Percentiles rank a stretch among this genome's conserved stretches.
Conservation (phyloP, 2,329 filamentous ascomycete species). For the Ascochyta pisi region DNA sequence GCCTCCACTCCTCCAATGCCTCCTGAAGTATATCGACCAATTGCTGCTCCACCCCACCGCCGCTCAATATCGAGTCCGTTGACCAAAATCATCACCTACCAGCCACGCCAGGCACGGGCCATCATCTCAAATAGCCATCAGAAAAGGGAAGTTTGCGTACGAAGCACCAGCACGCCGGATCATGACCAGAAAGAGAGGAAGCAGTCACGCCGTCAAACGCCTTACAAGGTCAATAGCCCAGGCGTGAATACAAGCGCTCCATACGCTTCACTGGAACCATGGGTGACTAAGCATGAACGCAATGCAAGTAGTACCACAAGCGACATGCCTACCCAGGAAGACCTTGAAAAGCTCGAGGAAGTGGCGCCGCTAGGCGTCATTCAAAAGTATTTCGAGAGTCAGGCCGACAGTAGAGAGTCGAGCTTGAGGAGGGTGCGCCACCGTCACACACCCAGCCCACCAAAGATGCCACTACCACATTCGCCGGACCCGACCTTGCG, state of each 20-base stretch:
- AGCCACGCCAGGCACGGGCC: conserved; percentile 15
- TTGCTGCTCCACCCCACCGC: conserved; percentile 16
- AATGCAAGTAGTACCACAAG: conserved; percentile 29
- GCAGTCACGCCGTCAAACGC: conserved; percentile 36
- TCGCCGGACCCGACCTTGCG: conserved; percentile 16
- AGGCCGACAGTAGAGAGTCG: conserved; percentile 23
- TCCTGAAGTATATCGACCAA: conserved; percentile 18
- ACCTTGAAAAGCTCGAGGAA: conserved; percentile 30
- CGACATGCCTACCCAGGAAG: conserved; percentile 30
- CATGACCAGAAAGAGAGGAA: conserved; percentile 26
- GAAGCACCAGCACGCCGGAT: conserved; percentile 15
- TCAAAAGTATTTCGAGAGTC: conserved; percentile 41
- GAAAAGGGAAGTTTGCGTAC: conserved; percentile 19
- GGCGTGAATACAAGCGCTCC: conserved; percentile 14
- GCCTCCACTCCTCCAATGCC: conserved; percentile 11
- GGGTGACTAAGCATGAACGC: conserved; percentile 35
- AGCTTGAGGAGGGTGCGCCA: conserved; percentile 16
- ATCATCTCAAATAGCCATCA: conserved; percentile 11
- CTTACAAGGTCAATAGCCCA: conserved; percentile 27
- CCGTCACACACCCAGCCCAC: conserved; percentile 20
- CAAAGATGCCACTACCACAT: conserved; percentile 19
- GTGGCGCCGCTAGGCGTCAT: conserved; percentile 38
- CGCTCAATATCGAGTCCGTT: conserved; percentile 27
- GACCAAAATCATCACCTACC: conserved; percentile 22
- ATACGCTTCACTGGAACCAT: conserved; percentile 38